Base-by-base conservation (phyloP, 2,329 filamentous ascomycete genomes). In the Fusarium solani-melongenae region DNA sequence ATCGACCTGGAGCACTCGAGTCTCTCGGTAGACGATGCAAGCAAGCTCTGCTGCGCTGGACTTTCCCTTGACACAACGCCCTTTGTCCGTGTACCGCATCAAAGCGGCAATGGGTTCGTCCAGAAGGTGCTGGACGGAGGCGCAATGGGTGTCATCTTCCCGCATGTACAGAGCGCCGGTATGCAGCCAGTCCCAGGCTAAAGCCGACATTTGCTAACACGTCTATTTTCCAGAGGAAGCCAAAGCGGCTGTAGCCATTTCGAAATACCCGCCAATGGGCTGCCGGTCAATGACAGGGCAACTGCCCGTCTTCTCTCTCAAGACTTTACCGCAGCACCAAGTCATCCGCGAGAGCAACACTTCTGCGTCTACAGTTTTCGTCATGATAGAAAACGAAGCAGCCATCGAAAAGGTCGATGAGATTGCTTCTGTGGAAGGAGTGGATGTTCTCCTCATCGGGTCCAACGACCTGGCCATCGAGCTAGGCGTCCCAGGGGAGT, bases 1-100 rank as follows among this genome's bases (percentile, higher is more conserved):
- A 83, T 84, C 65, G 83, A 84, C 38, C 73, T 84, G 8, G 82
- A 84, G 69, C 82, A 84, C 53, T 79, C 80, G 6, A 73, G 72
- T 4, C 68, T 84, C 5, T 80, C 80, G 0, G 57, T 82, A 5
- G 71, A 76, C 20, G 77, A 82, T 27, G 77, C 78, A 2, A 78
- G 77, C 64, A 75, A 77, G 17, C 70, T 82, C 1, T 81, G 79
- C 64, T 74, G 68, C 5, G 72, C 77, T 1, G 80, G 74, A 0
- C 67, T 81, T 8, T 64, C 68, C 1, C 66, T 66, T 2, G 81
- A 80, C 5, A 74, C 81, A 12, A 78, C 79, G 0, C 81, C 80
- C 0, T 79, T 81, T 64, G 81, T 82, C 1, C 77, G 81, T 2
- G 79, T 82, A 4, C 81, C 81, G 1, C 70, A 79, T 46, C 77